Percentiles rank a stretch among this genome's conserved stretches.
phyloP scores from a whole-genome alignment of 768 basidiomycete species.

The Hygrophorus russula region DNA sequence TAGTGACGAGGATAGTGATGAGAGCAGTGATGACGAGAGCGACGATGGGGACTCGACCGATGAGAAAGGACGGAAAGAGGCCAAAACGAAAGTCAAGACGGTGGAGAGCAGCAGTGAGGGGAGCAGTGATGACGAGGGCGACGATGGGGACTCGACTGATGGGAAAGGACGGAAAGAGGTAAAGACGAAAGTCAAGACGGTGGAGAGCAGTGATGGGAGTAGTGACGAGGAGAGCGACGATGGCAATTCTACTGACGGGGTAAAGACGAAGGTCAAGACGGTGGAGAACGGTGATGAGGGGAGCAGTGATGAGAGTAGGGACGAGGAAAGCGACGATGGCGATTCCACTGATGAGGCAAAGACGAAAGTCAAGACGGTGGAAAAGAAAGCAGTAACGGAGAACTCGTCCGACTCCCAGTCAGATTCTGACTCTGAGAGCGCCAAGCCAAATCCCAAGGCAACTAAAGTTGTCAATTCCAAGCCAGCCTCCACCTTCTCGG shows the following conservation, averaged over 20 bases:
- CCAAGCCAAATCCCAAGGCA: not conserved
- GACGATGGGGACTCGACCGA: conserved; percentile 9
- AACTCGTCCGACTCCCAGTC: not conserved
- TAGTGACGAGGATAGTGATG: conserved; percentile 3
- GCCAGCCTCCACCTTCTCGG: not conserved
- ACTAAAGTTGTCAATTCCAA: too few relatives aligned
- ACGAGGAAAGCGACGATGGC: conserved; percentile 5
- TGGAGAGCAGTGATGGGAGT: not conserved
- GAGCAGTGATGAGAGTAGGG: conserved; percentile 1
- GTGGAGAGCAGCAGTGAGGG: not conserved
- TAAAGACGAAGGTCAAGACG: too few relatives aligned
- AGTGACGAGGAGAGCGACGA: conserved; percentile 5
- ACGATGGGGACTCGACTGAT: conserved; percentile 9
- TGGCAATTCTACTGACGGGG: conserved; percentile 8
- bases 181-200: too few relatives aligned
- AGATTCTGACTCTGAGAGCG: not conserved
- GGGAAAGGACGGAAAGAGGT: too few relatives aligned
- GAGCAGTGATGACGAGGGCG: conserved; percentile 1
- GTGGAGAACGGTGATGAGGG: conserved; percentile 3
- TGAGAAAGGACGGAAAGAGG: not conserved
- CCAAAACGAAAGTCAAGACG: too few relatives aligned
- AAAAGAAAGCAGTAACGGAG: not conserved
- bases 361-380: conserved; percentile 6
- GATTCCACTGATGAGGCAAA: conserved; percentile 4
- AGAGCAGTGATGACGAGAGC: conserved; percentile 1